These are phyloP conservation scores for Suhomyces bolitotheri DNA, from an alignment of 1,139 yeast species.

Conservation along the genomic window DNA sequence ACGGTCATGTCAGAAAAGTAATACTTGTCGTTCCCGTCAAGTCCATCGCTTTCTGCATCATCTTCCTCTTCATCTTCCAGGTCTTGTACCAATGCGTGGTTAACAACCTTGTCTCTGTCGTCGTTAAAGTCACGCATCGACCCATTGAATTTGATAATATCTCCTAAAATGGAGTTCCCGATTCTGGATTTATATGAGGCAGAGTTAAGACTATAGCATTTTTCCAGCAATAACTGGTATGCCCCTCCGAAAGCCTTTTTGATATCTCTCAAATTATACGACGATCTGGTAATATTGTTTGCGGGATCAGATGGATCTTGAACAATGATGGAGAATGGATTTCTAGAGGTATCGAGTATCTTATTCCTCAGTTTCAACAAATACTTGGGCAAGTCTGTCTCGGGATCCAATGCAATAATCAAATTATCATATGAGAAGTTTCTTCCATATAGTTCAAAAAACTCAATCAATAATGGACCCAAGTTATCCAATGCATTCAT, in stretches of 20 bases:
- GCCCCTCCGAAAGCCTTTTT: conserved; percentile 93
- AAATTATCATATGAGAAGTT: conserved; percentile 85
- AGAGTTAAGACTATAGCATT: conserved; percentile 58
- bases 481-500: conserved; percentile 73
- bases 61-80: conserved; percentile 18
- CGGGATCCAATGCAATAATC: conserved; percentile 60
- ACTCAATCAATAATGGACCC: conserved; percentile 87
- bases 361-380: conserved; percentile 57
- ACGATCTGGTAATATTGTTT: conserved; percentile 85
- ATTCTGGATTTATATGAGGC: conserved; percentile 67
- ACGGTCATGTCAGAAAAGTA: conserved; percentile 46
- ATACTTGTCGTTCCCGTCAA: conserved; percentile 39
- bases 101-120: conserved; percentile 63
- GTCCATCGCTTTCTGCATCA: conserved; percentile 32
- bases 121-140: conserved; percentile 77
- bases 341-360: conserved; percentile 53
- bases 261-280: conserved; percentile 77
- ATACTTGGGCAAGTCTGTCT: conserved; percentile 51
- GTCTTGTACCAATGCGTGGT: conserved; percentile 54
- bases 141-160: conserved; percentile 75
- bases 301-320: conserved; percentile 86
- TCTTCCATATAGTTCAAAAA: conserved; percentile 92
- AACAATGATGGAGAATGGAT: conserved; percentile 69
- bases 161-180: conserved; percentile 78
- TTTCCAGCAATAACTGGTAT: conserved; percentile 71